Conservation (phyloP, 352 stramenopile genomes). For the Pythium chondricola region DNA sequence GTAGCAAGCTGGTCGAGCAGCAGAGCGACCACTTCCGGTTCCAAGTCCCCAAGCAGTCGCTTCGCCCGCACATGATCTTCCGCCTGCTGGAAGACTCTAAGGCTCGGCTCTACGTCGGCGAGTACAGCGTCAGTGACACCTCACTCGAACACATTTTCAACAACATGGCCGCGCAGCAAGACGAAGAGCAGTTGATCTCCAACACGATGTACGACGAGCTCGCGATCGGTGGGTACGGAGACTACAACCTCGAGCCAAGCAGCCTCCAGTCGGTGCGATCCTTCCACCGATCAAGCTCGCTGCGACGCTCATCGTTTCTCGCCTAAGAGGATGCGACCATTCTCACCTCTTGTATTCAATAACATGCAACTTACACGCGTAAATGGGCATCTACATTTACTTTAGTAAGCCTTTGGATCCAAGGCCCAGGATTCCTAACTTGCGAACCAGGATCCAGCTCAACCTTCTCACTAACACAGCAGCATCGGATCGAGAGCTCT, state of each 20-base stretch:
- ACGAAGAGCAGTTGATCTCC: constrained; percentile 46
- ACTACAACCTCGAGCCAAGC: constrained; percentile 19
- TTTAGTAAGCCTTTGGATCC: too few relatives aligned
- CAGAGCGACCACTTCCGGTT: constrained; percentile 65
- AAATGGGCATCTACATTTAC: too few relatives aligned
- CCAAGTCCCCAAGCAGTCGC: constrained; percentile 53
- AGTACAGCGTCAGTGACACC: constrained; percentile 87
- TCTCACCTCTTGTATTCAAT: too few relatives aligned
- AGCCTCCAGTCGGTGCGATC: constrained; percentile 35
- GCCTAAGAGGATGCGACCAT: too few relatives aligned
- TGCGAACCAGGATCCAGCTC: too few relatives aligned
- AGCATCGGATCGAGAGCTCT: too few relatives aligned
- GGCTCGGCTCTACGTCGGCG: constrained; percentile 42
- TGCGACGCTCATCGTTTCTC: constrained; percentile 17
- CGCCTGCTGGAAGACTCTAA: constrained; percentile 61
- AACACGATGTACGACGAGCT: constrained; percentile 28
- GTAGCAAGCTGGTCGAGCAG: constrained; percentile 45
- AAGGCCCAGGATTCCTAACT: too few relatives aligned
- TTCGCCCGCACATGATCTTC: constrained; percentile 58
- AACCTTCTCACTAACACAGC: too few relatives aligned
- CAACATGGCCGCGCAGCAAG: constrained; percentile 74
- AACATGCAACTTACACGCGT: too few relatives aligned
- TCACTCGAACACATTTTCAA: constrained; percentile 91
- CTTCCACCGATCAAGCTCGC: constrained; percentile 31
- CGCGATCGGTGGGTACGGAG: background rate